Conservation (phyloP, 2,329 filamentous ascomycete species). For the Rutstroemia sydowiana region DNA sequence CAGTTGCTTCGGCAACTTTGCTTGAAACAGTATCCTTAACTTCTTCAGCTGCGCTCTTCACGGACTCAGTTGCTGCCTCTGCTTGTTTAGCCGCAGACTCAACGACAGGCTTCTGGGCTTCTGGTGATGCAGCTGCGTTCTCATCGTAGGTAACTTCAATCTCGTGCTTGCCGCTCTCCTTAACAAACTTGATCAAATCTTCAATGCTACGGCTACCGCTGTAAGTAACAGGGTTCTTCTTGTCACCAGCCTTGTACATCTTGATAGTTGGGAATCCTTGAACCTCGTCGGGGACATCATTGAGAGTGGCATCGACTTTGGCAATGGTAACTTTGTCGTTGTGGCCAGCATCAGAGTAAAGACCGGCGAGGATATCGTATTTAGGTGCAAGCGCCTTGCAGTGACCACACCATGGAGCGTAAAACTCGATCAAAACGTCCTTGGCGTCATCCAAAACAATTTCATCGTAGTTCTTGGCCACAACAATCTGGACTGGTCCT, state of each 20-base stretch:
- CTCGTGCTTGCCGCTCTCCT: conserved; percentile 90
- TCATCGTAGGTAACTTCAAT: conserved; percentile 56
- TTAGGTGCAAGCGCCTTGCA: conserved; percentile 97
- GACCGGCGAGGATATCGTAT: conserved; percentile 82
- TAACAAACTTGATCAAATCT: conserved; percentile 86
- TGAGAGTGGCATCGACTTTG: conserved; percentile 94
- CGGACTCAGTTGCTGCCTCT: conserved; percentile 33
- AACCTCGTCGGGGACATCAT: conserved; percentile 96
- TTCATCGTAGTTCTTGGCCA: conserved; percentile 89
- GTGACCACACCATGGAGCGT: conserved; percentile 98
- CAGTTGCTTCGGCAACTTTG: conserved; percentile 40
- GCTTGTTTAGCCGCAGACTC: conserved; percentile 35
- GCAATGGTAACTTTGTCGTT: conserved; percentile 84
- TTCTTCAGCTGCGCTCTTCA: conserved; percentile 36
- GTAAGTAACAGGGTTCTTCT: conserved; percentile 81
- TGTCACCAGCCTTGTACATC: conserved; percentile 85
- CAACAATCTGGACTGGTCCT: conserved; percentile 77
- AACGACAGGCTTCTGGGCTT: conserved; percentile 34
- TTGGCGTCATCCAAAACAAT: conserved; percentile 89
- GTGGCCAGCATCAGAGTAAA: conserved; percentile 69
- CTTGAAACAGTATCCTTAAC: conserved; percentile 41
- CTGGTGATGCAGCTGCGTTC: conserved; percentile 38
- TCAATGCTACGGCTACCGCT: conserved; percentile 79
- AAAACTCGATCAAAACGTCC: conserved; percentile 97
- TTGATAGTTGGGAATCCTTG: conserved; percentile 99